These are phyloP conservation scores for Geotrichum reessii DNA, from an alignment of 1,139 yeast genomes.

Conservation along the genomic window DNA sequence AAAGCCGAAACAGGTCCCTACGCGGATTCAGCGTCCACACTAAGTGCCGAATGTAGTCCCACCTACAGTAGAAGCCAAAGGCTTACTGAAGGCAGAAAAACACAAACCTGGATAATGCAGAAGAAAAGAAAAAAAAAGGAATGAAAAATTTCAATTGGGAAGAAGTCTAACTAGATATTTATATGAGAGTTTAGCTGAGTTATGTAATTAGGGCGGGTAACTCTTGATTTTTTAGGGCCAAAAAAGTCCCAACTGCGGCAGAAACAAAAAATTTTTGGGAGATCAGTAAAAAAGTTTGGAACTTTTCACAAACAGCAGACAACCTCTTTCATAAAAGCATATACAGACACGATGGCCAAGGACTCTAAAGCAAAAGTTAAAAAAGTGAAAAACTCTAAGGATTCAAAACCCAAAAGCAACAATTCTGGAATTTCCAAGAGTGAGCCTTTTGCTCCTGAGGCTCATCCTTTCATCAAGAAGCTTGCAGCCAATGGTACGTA, in stretches of 20 bases:
- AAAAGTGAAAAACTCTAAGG: conserved; percentile 1
- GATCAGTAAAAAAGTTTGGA: neutral
- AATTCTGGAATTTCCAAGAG: neutral
- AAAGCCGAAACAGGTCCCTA: conserved; percentile 5
- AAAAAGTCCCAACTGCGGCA: neutral
- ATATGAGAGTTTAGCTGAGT: conserved; percentile 1
- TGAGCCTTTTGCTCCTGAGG: conserved; percentile 21
- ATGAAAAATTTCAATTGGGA: conserved; percentile 4
- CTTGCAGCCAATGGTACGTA: conserved; percentile 65
- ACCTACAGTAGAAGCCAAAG: conserved; percentile 15
- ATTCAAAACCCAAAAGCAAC: conserved; percentile 8
- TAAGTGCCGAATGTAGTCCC: conserved; percentile 28
- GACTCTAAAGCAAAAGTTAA: conserved; percentile 1
- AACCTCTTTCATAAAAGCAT: neutral
- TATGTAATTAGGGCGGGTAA: conserved; percentile 11
- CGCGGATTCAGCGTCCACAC: conserved; percentile 30
- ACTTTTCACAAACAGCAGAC: neutral
- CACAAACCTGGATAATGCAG: conserved; percentile 17
- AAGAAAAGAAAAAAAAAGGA: conserved; percentile 25
- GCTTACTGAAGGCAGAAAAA: conserved; percentile 14
- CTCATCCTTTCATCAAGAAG: conserved; percentile 61
- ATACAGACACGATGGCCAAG: conserved; percentile 6
- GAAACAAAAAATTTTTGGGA: neutral
- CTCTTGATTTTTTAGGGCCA: conserved; percentile 6
- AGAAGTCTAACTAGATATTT: neutral